Base-by-base conservation (phyloP, 1,284 basidiomycete genomes). In the Taiwanofungus camphoratus region DNA sequence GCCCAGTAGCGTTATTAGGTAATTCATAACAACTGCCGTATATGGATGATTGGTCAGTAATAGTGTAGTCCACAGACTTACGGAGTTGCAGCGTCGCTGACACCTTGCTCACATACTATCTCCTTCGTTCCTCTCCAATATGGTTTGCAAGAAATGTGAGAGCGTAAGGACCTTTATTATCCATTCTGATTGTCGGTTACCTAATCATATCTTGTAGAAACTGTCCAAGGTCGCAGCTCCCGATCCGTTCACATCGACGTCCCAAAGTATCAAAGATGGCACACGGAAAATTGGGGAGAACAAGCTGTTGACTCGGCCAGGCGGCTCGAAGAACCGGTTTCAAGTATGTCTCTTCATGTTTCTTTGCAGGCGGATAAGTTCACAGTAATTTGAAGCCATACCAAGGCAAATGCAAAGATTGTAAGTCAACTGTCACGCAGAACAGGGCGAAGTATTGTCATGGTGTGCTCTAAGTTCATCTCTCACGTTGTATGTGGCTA, bases 381-480 rank as follows among this genome's bases (percentile, higher is more conserved):
- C 12, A 24, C 3, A 36, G 48, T 53, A 45, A 45, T 43, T 11
- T 20, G 42, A 58, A 87, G 83, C 87, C 87, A 27, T 90, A 91
- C 63, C 79, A 84, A 64, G 74, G 75, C 38, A 88, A 86, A 61
- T 91, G 88, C 61, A 88, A 82, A 62, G 85, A 87, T 55, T 91
- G 87, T 60, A 88, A 87, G 64, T 80, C 81, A 54, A 74, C 79
- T 0, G 78, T 80, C 21, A 87, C 86, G 8, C 86, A 90, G 72
- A 89, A 89, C 55, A 78, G 74, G 53, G 88, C 84, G 21, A 90
- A 87, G 65, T 90, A 84, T 62, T 91, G 87, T 56, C 88, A 91
- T 70, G 81, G 87, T 87, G 47, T 50, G 70, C 58, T 18, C 30
- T n/a, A n/a, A n/a, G 24, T 33, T 21, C 31, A 34, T 19, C 36